A percentile compares a stretch with the other conserved stretches of the same genome.
Conservation (phyloP, 202 grass and related monocot species). For the Carex arenaria region DNA sequence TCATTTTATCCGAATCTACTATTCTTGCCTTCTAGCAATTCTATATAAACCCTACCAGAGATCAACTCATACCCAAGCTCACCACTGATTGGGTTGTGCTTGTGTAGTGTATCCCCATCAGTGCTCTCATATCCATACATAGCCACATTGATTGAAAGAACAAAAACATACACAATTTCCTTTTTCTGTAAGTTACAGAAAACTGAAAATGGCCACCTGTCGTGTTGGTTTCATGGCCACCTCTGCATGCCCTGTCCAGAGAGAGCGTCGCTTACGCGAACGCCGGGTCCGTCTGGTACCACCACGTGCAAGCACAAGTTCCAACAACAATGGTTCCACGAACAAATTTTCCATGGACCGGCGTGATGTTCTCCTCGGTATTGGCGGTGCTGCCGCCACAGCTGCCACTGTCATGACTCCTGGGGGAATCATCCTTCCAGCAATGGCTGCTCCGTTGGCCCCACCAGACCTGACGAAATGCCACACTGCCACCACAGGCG, state of each 20-base stretch:
- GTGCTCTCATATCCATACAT: background rate
- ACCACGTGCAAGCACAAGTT: constrained; percentile 7
- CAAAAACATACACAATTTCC: background rate
- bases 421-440: constrained; percentile 16
- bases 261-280: background rate
- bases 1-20: too few species aligned
- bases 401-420: constrained; percentile 7
- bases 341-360: constrained; percentile 2
- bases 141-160: background rate
- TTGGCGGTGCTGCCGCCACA: background rate
- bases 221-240: background rate
- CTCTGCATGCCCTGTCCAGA: constrained; percentile 23
- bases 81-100: background rate
- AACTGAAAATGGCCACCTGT: background rate
- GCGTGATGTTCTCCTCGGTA: constrained; percentile 4
- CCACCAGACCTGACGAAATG: constrained; percentile 13
- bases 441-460: constrained; percentile 14
- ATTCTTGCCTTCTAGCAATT: too few species aligned
- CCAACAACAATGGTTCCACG: background rate
- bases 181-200: background rate
- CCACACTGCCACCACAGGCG: background rate
- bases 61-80: background rate
- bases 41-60: background rate
- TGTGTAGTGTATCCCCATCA: background rate
- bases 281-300: constrained; percentile 1